A percentile compares a stretch with the other conserved stretches of the same genome.
Evolutionary conservation across 352 stramenopile genomes (phyloP).

Genomic region (Phytophthora quininea): DNA sequence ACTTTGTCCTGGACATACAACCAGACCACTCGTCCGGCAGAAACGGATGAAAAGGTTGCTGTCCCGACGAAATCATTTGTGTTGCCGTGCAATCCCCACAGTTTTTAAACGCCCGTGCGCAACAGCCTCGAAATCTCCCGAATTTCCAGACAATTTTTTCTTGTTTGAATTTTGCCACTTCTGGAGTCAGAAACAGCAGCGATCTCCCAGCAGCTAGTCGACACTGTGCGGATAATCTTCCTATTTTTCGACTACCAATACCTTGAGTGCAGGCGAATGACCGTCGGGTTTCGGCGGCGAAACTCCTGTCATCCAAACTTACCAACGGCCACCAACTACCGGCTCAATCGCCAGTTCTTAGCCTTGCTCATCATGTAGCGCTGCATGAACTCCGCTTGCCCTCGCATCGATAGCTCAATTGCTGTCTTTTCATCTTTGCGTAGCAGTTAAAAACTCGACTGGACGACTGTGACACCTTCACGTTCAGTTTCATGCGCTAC

Average conservation of each 20-base stretch:
- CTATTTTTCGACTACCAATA: slow-evolving; percentile 19
- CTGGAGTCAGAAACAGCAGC: neutral
- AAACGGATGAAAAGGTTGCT: slow-evolving; percentile 33
- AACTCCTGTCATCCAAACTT: neutral
- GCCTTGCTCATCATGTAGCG: too few relatives aligned
- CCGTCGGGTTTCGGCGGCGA: neutral
- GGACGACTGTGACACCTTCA: slow-evolving; percentile 31
- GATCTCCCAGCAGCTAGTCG: neutral
- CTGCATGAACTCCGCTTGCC: too few relatives aligned
- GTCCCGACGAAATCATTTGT: slow-evolving; percentile 21
- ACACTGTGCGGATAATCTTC: neutral
- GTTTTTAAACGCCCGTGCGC: too few relatives aligned
- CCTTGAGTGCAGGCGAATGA: slow-evolving; percentile 4
- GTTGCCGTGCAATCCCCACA: slow-evolving; percentile 3
- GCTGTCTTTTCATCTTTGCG: too few relatives aligned
- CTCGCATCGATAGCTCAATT: too few relatives aligned
- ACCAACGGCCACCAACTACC: too few relatives aligned
- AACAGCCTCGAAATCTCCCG: neutral
- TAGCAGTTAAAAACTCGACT: slow-evolving; percentile 25
- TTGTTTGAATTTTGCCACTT: neutral
- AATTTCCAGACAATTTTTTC: neutral
- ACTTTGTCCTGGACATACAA: neutral
- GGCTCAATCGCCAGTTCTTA: too few relatives aligned
- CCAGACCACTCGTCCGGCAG: slow-evolving; percentile 14
- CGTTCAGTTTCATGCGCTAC: slow-evolving; percentile 40